These are phyloP conservation scores for Umbelopsis sp. DNA, from an alignment of 192 early-diverging fungal species.

Conservation along the genomic window DNA sequence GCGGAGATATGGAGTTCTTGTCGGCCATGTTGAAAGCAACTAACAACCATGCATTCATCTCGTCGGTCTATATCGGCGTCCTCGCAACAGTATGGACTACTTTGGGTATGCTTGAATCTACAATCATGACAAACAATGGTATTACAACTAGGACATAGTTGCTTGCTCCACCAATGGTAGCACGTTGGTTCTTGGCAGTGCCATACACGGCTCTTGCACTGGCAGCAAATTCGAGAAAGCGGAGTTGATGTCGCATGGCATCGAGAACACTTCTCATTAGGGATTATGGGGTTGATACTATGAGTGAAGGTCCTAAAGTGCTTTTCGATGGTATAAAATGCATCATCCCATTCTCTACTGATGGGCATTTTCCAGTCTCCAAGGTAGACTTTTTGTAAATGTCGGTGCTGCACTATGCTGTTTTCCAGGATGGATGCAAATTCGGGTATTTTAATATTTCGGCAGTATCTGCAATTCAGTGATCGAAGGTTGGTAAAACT, in stretches of 20 bases:
- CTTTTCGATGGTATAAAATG: background rate
- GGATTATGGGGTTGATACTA: background rate
- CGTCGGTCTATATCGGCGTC: background rate
- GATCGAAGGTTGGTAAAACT: constrained; percentile 4
- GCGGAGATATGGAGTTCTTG: constrained; percentile 9
- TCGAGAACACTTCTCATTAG: background rate
- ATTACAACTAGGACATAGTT: background rate
- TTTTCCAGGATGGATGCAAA: background rate
- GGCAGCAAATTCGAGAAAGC: constrained; percentile 1
- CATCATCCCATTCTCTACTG: constrained; percentile 5
- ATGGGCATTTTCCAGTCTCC: constrained; percentile 13
- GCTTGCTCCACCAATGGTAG: background rate
- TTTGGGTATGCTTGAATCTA: background rate
- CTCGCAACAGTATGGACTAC: background rate
- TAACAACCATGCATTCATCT: background rate
- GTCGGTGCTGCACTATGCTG: background rate
- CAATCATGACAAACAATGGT: background rate
- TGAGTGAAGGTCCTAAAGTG: background rate
- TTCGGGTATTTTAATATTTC: constrained; percentile 7
- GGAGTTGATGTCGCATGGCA: constrained; percentile 7
- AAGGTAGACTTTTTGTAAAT: background rate
- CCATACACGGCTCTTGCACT: background rate
- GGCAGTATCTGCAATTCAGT: constrained; percentile 1
- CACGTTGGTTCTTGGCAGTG: background rate
- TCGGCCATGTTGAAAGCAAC: background rate